A percentile compares a stretch with the other conserved stretches of the same genome.
phyloP scores from a whole-genome alignment of 164 flowering plant species.

The Stephania yunnanensis region DNA sequence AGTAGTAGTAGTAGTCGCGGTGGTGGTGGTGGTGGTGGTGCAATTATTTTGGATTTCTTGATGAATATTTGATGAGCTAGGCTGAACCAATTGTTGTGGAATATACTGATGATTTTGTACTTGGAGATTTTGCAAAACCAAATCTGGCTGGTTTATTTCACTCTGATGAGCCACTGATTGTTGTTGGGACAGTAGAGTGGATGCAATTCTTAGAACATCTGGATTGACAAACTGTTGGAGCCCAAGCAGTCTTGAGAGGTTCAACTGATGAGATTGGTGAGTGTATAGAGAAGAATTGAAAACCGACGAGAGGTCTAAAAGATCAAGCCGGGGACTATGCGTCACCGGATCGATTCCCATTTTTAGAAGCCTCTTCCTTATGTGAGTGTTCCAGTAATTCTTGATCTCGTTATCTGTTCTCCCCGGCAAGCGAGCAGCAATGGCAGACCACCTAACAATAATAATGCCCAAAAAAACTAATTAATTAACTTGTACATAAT shows the following conservation, averaged over 20 bases:
- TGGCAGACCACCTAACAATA: constrained; percentile 59
- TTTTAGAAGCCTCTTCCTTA: constrained; percentile 49
- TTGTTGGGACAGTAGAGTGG: constrained; percentile 31
- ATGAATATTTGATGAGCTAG: background rate
- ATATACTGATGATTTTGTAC: constrained; percentile 13
- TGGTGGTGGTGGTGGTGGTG: background rate
- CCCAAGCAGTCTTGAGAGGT: constrained; percentile 45
- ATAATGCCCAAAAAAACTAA: background rate
- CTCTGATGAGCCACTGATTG: constrained; percentile 7
- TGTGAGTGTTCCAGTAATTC: constrained; percentile 75
- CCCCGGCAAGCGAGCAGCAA: constrained; percentile 65
- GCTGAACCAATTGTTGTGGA: constrained; percentile 11
- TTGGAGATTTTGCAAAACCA: constrained; percentile 26
- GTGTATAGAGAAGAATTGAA: constrained; percentile 40
- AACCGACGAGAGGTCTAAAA: constrained; percentile 66
- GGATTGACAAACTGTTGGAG: constrained; percentile 50
- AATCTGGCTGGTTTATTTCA: constrained; percentile 19
- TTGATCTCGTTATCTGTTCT: constrained; percentile 72
- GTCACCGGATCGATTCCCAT: constrained; percentile 77
- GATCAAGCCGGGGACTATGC: constrained; percentile 73
- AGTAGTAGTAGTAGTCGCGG: no score
- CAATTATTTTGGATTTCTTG: constrained; percentile 18
- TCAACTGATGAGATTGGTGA: constrained; percentile 40
- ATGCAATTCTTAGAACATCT: constrained; percentile 54
- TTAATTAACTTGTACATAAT: background rate